Conservation (phyloP, 345 rosid species). For the Luvunga scandens region DNA sequence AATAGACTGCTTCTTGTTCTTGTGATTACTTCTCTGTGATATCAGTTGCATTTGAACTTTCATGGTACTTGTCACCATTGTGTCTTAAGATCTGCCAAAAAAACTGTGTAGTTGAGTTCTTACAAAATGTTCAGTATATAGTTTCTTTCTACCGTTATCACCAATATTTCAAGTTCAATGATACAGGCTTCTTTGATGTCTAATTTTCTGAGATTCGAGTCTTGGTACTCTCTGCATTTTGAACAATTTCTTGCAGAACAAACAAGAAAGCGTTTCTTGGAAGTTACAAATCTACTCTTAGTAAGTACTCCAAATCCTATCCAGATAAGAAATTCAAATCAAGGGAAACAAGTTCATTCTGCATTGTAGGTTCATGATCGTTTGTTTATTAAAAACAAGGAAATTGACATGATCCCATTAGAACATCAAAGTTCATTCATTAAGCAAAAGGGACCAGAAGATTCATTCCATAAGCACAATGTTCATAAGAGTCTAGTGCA, state of each 20-base stretch:
- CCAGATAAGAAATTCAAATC: no score
- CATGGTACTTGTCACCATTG: conserved; percentile 4
- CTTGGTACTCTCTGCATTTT: neutral
- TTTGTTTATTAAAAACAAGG: no score
- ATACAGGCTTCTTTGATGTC: neutral
- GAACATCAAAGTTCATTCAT: neutral
- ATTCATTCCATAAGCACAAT: neutral
- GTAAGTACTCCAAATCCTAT: no score
- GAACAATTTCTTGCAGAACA: neutral
- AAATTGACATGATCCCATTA: neutral
- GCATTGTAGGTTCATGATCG: no score
- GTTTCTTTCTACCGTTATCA: neutral
- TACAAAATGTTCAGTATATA: conserved; percentile 14
- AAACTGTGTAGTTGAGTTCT: conserved; percentile 6
- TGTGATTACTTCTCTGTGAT: neutral
- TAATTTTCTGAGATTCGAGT: neutral
- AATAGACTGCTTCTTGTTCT: neutral
- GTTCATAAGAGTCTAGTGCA: neutral
- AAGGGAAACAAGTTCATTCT: no score
- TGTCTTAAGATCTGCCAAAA: neutral
- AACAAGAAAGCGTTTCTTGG: neutral
- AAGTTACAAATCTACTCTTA: neutral
- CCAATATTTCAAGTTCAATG: neutral
- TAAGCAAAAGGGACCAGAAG: neutral
- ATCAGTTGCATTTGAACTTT: conserved; percentile 6